Evolutionary conservation across 257 asterid genomes (phyloP).

Genomic region (Gentiana macrophylla): DNA sequence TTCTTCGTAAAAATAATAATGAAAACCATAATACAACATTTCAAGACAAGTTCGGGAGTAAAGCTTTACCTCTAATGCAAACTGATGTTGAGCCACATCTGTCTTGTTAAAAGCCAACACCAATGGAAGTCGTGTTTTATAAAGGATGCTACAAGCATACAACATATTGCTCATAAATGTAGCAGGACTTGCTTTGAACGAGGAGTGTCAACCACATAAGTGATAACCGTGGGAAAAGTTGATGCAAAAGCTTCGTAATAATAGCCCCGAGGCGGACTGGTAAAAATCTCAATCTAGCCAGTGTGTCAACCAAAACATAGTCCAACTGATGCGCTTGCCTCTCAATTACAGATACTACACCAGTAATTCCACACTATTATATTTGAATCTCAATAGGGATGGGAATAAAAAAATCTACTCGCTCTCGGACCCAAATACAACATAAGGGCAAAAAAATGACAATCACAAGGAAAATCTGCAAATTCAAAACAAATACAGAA

Average conservation of each 20-base stretch:
- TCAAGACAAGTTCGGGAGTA: background rate
- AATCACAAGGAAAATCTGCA: background rate
- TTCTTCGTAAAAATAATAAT: too few relatives aligned
- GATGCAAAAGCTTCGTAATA: slow-evolving; percentile 98
- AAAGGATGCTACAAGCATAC: slow-evolving; percentile 94
- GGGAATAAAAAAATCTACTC: too few relatives aligned
- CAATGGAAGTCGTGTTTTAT: slow-evolving; percentile 85
- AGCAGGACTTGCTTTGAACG: slow-evolving; percentile 77
- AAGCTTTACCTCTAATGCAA: slow-evolving; percentile 75
- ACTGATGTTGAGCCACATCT: slow-evolving; percentile 81
- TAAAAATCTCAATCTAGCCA: slow-evolving; percentile 93
- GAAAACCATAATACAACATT: too few relatives aligned
- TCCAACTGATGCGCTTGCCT: slow-evolving; percentile 85
- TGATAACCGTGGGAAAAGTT: slow-evolving; percentile 86
- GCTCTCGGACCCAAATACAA: too few relatives aligned
- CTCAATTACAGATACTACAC: slow-evolving; percentile 77
- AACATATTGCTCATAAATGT: slow-evolving; percentile 99
- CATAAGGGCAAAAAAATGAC: background rate
- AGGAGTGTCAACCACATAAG: slow-evolving; percentile 93
- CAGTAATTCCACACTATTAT: slow-evolving; percentile 13
- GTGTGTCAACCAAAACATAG: slow-evolving; percentile 94
- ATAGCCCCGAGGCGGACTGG: slow-evolving; percentile 98
- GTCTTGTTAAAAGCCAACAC: slow-evolving; percentile 88
- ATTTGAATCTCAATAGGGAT: background rate
- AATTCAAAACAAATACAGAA: background rate